Evolutionary conservation across 768 basidiomycete species (phyloP).

Genomic region (Agaricus subrufescens): DNA sequence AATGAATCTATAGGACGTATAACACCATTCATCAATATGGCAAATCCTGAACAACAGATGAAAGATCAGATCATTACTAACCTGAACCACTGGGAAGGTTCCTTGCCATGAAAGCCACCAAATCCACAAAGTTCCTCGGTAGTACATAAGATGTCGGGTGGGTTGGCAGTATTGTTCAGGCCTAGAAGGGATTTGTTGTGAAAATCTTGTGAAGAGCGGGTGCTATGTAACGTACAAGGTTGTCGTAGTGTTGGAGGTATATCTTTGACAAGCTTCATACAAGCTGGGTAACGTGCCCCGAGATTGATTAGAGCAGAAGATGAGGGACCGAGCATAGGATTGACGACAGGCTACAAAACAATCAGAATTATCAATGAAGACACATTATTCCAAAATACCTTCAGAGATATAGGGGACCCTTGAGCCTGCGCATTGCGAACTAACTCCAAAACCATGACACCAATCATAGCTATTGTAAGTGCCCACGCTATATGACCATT

Average conservation of each 20-base stretch:
- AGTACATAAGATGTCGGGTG: conserved; percentile 63
- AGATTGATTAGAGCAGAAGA: conserved; percentile 77
- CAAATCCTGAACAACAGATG: neutral
- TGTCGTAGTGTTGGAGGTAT: conserved; percentile 51
- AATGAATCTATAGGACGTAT: conserved; percentile 55
- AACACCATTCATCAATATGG: neutral
- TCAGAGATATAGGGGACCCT: conserved; percentile 82
- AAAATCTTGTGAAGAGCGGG: neutral
- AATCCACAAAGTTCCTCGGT: conserved; percentile 86
- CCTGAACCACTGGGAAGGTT: conserved; percentile 48
- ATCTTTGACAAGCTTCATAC: conserved; percentile 71
- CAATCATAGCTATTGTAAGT: conserved; percentile 63
- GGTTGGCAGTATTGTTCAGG: conserved; percentile 81
- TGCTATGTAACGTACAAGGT: conserved; percentile 43
- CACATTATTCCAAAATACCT: conserved; percentile 36
- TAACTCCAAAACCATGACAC: conserved; percentile 80
- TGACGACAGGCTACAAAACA: conserved; percentile 60
- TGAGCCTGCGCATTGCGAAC: conserved; percentile 70
- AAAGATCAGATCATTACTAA: conserved; percentile 15
- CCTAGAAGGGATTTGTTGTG: conserved; percentile 33
- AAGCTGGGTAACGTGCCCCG: conserved; percentile 91
- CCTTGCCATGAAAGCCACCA: conserved; percentile 49
- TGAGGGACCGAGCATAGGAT: conserved; percentile 90
- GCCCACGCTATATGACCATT: conserved; percentile 46
- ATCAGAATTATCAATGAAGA: neutral